These are phyloP conservation scores for Vanrija sp. DNA, from an alignment of 1,284 basidiomycete genomes.

Conservation along the genomic window DNA sequence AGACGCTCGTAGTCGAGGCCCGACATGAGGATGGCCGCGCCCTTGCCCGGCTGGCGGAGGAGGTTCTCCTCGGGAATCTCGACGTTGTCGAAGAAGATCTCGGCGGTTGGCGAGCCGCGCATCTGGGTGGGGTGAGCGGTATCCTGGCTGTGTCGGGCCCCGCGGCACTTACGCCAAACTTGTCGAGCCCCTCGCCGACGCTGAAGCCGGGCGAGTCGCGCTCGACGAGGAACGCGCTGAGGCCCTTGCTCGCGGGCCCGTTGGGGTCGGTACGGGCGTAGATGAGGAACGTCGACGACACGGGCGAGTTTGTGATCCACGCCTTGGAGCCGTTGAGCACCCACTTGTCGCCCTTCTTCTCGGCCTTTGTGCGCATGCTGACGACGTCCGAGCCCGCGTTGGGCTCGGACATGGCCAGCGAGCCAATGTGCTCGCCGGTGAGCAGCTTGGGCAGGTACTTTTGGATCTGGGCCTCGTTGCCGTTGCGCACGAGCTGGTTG, in stretches of 20 bases:
- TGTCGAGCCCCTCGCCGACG: slow-evolving; percentile 85
- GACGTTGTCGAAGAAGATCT: slow-evolving; percentile 88
- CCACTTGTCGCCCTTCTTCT: slow-evolving; percentile 66
- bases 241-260: slow-evolving; percentile 67
- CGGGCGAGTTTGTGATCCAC: slow-evolving; percentile 95
- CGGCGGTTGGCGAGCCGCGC: slow-evolving; percentile 91
- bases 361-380: slow-evolving; percentile 78
- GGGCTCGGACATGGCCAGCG: slow-evolving; percentile 89
- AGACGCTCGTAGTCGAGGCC: slow-evolving; percentile 88
- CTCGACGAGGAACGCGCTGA: slow-evolving; percentile 90
- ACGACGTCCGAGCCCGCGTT: slow-evolving; percentile 89
- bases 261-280: slow-evolving; percentile 85
- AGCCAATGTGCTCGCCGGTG: slow-evolving; percentile 76
- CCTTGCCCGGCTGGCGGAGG: slow-evolving; percentile 71
- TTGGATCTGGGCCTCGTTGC: slow-evolving; percentile 71
- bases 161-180: slow-evolving; percentile 62
- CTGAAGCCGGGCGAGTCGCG: slow-evolving; percentile 77
- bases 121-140: slow-evolving; percentile 52
- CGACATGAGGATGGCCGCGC: slow-evolving; percentile 86
- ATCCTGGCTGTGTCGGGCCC: not conserved
- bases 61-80: slow-evolving; percentile 83
- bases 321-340: slow-evolving; percentile 85
- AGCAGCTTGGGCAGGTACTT: slow-evolving; percentile 85
- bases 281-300: slow-evolving; percentile 82
- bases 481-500: slow-evolving; percentile 68